Percentiles rank a stretch among this genome's conserved stretches.
These are phyloP conservation scores for Spathaspora jeffriesii DNA, from an alignment of 1,139 yeast genomes.

Conservation along the genomic window DNA sequence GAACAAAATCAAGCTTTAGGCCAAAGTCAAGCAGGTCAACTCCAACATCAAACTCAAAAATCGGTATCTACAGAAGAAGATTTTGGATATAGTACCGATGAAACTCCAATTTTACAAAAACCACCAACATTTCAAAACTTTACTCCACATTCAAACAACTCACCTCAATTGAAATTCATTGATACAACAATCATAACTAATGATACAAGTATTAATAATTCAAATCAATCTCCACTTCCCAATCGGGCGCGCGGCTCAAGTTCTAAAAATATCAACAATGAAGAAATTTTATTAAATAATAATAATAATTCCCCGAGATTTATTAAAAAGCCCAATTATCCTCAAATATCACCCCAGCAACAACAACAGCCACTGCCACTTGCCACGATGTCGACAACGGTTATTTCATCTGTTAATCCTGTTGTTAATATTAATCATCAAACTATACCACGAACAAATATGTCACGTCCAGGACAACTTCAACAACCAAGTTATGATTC, in stretches of 20 bases:
- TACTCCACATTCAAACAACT: conserved; percentile 14
- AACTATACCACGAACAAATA: background rate
- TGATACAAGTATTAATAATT: background rate
- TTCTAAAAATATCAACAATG: conserved; percentile 2
- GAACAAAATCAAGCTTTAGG: too few relatives aligned
- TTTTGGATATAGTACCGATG: conserved; percentile 21
- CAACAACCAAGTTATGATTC: background rate
- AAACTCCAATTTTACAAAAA: conserved; percentile 25
- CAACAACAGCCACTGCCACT: background rate
- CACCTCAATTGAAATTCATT: conserved; percentile 14
- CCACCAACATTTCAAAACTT: conserved; percentile 25
- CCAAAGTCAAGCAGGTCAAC: too few relatives aligned
- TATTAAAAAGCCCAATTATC: conserved; percentile 7
- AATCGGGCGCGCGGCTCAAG: conserved; percentile 1
- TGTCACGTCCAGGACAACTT: background rate
- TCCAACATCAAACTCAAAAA: too few relatives aligned
- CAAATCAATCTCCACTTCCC: background rate
- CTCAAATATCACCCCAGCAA: background rate
- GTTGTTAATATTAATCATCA: background rate
- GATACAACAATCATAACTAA: conserved; percentile 8
- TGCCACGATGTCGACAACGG: background rate
- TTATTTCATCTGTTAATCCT: background rate
- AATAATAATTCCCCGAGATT: conserved; percentile 6
- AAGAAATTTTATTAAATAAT: conserved; percentile 2
- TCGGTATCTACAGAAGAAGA: conserved; percentile 17